Conservation (phyloP, 169 alveolate genomes). For the Plasmodium knowlesi region DNA sequence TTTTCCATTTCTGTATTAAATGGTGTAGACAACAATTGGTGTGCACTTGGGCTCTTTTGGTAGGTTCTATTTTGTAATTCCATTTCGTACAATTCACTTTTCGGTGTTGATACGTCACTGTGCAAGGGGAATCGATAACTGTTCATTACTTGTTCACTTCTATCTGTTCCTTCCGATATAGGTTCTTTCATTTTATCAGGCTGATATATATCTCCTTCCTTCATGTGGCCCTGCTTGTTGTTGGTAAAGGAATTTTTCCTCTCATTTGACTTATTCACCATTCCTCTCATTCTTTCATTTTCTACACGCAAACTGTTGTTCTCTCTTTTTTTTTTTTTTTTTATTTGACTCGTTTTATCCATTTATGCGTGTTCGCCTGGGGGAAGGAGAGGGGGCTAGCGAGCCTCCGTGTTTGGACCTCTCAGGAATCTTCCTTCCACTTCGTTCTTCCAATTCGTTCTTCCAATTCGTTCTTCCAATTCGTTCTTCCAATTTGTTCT, state of each 20-base stretch:
- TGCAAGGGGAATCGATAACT: not conserved
- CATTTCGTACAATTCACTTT: not conserved
- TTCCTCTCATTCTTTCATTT: not conserved
- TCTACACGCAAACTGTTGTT: not conserved
- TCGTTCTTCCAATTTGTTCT: too few relatives aligned
- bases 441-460: too few relatives aligned
- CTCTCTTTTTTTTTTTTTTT: not conserved
- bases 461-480: too few relatives aligned
- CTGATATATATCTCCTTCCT: not conserved
- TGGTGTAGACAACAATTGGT: not conserved
- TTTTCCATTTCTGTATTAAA: not conserved
- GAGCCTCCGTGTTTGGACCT: not conserved
- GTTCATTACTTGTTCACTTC: not conserved
- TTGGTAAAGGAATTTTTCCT: not conserved
- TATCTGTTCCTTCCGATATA: not conserved
- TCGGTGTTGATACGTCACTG: slow-evolving; percentile 5
- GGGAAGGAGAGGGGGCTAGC: not conserved
- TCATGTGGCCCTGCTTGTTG: not conserved
- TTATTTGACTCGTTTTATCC: not conserved
- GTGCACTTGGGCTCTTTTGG: not conserved
- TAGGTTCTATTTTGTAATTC: not conserved
- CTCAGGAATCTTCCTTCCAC: not conserved
- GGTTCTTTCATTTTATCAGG: not conserved
- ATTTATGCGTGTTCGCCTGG: not conserved
- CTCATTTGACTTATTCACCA: not conserved